Percentiles rank a stretch among this genome's conserved stretches.
Conservation (phyloP, 2,329 filamentous ascomycete species). For the Alternaria triticimaculans region DNA sequence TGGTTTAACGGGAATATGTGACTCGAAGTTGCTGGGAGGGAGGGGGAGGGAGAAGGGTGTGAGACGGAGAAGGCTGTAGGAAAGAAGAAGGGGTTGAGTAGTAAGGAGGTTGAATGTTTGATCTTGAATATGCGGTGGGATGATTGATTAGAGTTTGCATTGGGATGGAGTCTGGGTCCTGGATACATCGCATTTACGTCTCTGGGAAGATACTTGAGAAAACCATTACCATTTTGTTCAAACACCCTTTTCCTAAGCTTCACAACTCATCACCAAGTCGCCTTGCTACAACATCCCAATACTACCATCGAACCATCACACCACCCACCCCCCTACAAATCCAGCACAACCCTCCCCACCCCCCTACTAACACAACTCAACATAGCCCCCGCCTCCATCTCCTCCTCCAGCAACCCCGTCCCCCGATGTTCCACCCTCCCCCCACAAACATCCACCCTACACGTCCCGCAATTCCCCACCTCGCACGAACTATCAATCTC, state of each 20-base stretch:
- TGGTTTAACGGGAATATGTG: slow-evolving; percentile 41
- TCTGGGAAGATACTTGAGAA: not conserved
- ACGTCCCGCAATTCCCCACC: slow-evolving; percentile 54
- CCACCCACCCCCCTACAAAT: slow-evolving; percentile 24
- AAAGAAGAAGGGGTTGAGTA: slow-evolving; percentile 12
- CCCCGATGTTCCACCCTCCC: slow-evolving; percentile 52
- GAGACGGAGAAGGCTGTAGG: not conserved
- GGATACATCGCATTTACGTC: not conserved
- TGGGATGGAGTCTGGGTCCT: not conserved
- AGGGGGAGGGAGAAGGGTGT: slow-evolving; percentile 3
- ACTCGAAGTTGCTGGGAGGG: slow-evolving; percentile 28
- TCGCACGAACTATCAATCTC: slow-evolving; percentile 54
- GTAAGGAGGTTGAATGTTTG: slow-evolving; percentile 32
- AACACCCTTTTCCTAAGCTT: rapidly evolving
- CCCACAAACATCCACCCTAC: slow-evolving; percentile 48
- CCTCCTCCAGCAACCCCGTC: slow-evolving; percentile 45
- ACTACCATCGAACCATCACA: not conserved
- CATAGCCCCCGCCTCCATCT: slow-evolving; percentile 43
- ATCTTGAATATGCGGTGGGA: slow-evolving; percentile 42
- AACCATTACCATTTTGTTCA: not conserved
- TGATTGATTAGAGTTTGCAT: slow-evolving; percentile 20
- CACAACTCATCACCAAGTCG: no score
- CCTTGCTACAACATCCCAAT: rapidly evolving
- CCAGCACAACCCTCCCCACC: slow-evolving; percentile 41
- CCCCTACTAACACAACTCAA: slow-evolving; percentile 49